Evolutionary conservation across 768 basidiomycete genomes (phyloP), one percentile per base, ranked within the genome.

Genomic region (Pleurotus pulmonarius): DNA sequence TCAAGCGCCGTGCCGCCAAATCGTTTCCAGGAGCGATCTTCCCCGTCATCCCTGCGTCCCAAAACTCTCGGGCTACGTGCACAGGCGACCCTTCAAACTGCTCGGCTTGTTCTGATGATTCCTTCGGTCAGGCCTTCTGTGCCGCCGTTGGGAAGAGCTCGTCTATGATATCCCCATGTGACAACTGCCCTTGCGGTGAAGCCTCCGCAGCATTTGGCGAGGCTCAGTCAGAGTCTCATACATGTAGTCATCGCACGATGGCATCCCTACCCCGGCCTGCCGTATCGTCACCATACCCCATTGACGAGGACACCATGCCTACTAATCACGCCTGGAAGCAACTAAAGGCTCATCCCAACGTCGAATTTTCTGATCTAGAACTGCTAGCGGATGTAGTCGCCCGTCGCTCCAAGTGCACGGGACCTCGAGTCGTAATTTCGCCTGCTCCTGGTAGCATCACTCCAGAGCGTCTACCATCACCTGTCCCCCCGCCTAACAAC

Each of bases 21-120:
- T 65, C 73, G 13, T 70, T 68, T 4, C 61, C 69, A 37, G 81
- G 79, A 55, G 70, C 81, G 11, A 70, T 88, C 37, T 90, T 89
- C 67, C 79, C 83, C 7, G 73, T 80, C 16, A 64, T 70, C 22
- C 67, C 75, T 49, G 62, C 71, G 20, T 61, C 71, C 29, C 57
- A 59, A 22, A 58, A 64, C 48, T 34, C 29, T 12, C 29, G 29
- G 29, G 57, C 68, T 37, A 59, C 62, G 22, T 95, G 93, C 69
- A 89, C 92, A 15, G 93, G 93, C 11, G 91, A 95, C 65, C 93
- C 93, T 2, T 78, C 81, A 7, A 93, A 94, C 69, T 95, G 93
- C 65, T 68, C 82, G 52, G 93, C 92, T 3, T 95, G 93, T 66
- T 87, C 86, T 3, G 87, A 90, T 63, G 93, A 94, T 67, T 79